Base-by-base conservation (phyloP, 176 grass and related monocot genomes). In the Urochloa ruziziensis region DNA sequence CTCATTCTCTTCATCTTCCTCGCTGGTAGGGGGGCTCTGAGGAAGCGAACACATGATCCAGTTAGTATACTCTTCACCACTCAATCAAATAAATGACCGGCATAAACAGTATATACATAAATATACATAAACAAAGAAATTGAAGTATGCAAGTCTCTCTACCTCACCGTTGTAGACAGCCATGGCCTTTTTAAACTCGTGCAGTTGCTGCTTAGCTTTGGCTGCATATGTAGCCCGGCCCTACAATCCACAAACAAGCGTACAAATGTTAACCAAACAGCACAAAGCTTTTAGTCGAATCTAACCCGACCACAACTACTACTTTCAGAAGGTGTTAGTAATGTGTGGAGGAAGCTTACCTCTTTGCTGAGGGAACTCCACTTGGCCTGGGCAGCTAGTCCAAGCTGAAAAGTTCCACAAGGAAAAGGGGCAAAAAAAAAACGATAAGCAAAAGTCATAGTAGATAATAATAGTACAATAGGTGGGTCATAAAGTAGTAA, bases 331-430 rank as follows among this genome's bases (percentile, higher is more conserved):
- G 64, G 10, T 67, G 35, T 67, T 43, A 43, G 42, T 43, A 40
- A 19, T 39, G 51, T 19, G 17, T 27, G 0, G 29, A 43, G 21
- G 17, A 29, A 77, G 69, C 84, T 80, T 81, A 98, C 96, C 46
- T 89, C 58, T 29, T 98, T 93, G 28, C 37, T 86, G 53, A 98
- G n/a, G 51, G 89, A 80, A 87, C 95, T 98, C 96, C 96, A 98
- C 91, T 90, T 95, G 34, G 93, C 93, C 28, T 91, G 93, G 2
- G 91, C 96, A 2, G 91, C 96, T 79, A 95, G 95, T 5, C 93
- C 96, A 29, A 95, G 91, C 96, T 98, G 63, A 54, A 74, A 69
- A 53, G 5, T 40, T 25, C 23, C 1, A 14, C 0, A 13, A 10
- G 0, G 2, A 35, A 32, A 37, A 53, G 51, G 51, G 51, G 51